Percentiles rank a stretch among this genome's conserved stretches.
Conservation (phyloP, 805 yeast genomes). For the Nakazawaea ernobii region DNA sequence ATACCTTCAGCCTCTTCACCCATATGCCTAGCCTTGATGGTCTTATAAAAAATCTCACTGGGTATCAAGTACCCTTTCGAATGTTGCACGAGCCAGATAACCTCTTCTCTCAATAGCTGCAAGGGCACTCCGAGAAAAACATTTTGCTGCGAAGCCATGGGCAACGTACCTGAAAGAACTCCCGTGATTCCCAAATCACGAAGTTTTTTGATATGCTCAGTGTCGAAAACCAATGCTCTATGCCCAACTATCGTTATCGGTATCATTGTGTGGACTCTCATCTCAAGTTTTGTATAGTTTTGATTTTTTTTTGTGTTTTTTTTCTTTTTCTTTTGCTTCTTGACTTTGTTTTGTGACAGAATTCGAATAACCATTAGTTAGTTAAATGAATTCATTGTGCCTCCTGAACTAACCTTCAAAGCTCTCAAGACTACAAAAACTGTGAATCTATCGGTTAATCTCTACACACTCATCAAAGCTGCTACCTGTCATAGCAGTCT, state of each 20-base stretch:
- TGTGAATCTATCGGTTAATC: no score
- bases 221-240: slow-evolving; percentile 52
- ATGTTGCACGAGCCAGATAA: slow-evolving; percentile 50
- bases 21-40: slow-evolving; percentile 12
- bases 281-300: no score
- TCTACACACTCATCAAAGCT: no score
- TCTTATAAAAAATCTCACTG: slow-evolving; percentile 24
- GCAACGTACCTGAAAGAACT: slow-evolving; percentile 73
- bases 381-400: no score
- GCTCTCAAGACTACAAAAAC: no score
- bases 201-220: slow-evolving; percentile 46
- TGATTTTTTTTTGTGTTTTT: no score
- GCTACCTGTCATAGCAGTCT: no score
- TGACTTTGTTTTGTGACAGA: no score
- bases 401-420: no score
- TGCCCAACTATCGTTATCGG: slow-evolving; percentile 33
- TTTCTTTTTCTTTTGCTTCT: no score
- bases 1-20: slow-evolving; percentile 11
- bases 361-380: no score
- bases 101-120: slow-evolving; percentile 67
- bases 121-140: slow-evolving; percentile 82
- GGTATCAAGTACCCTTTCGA: slow-evolving; percentile 39
- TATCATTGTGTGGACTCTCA: slow-evolving; percentile 11
- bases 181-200: slow-evolving; percentile 70
- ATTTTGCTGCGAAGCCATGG: slow-evolving; percentile 91